Percentiles rank a stretch among this genome's conserved stretches.
phyloP scores from a whole-genome alignment of 139 green algal species.

The Chlorella sp. region DNA sequence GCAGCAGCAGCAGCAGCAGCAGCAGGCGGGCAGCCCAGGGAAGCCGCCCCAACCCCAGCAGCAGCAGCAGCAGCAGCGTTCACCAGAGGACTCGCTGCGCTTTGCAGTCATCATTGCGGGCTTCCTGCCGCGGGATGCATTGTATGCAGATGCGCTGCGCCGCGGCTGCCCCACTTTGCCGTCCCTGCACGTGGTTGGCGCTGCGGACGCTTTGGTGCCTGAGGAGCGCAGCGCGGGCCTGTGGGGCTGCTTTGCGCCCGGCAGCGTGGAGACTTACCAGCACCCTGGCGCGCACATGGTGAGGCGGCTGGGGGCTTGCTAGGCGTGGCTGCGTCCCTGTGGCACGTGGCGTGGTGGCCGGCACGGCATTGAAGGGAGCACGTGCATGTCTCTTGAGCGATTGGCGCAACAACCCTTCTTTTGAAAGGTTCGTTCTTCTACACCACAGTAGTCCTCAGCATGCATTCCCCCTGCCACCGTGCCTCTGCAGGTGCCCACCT shows the following conservation, averaged over 20 bases:
- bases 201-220: slow-evolving; percentile 55
- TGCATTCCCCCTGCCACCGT: too few relatives aligned
- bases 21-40: neutral
- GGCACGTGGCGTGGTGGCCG: neutral
- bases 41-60: neutral
- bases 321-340: neutral
- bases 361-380: neutral
- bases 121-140: slow-evolving; percentile 62
- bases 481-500: slow-evolving; percentile 55
- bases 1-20: neutral
- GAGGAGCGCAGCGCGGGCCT: slow-evolving; percentile 50
- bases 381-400: too few relatives aligned
- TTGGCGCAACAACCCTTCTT: too few relatives aligned
- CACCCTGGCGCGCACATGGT: slow-evolving; percentile 62
- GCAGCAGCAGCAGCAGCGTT: slow-evolving; percentile 2
- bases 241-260: slow-evolving; percentile 42
- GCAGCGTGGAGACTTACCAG: neutral
- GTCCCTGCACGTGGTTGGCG: slow-evolving; percentile 54
- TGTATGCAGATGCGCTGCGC: slow-evolving; percentile 43
- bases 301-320: neutral
- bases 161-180: neutral
- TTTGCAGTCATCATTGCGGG: slow-evolving; percentile 47
- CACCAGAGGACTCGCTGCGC: neutral
- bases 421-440: too few relatives aligned
- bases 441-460: neutral